Base-by-base conservation (phyloP, 176 grass and related monocot species). In the Rhipidocladum racemiflorum region DNA sequence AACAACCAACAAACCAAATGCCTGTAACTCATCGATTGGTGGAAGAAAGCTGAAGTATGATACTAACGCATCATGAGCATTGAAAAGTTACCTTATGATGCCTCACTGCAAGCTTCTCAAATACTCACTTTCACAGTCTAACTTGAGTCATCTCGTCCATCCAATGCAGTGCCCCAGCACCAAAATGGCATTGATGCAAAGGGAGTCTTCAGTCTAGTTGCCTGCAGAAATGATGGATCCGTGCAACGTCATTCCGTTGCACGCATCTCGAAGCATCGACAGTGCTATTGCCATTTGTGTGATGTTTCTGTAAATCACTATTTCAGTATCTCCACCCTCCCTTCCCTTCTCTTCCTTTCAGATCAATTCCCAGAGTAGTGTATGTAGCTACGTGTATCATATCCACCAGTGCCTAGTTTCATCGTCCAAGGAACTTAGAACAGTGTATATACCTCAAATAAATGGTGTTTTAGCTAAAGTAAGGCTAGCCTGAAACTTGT, bases 31-130 rank as follows among this genome's bases (percentile, higher is more conserved):
- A 61, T 90, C 89, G 20, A 70, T 64, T 9, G 71, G 76, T 49
- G 83, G 72, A 71, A 93, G 89, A 88, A 95, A 91, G 67, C 80
- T 85, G 63, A 99, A 89, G 91, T 99, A 91, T 61, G 76, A 7
- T 79, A 72, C 66, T 71, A 43, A 59, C 2, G 60, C 60, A 82
- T 79, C 63, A 79, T 76, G 72, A 38, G 67, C 23, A 53, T 40
- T 15, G 1, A 18, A 85, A 90, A 49, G 48, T 32, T 16, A 50
- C 65, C 72, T 72, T 60, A 74, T 62, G 69, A 48, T 59, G 51
- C 60, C 12, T 80, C 60, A 29, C 63, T 68, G 49, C 29, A 17
- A 70, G 38, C 59, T 78, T 48, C 7, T 61, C 13, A 75, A 34
- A 42, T 23, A 20, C 3, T 0, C 28, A 38, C 21, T 84, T 60